These are phyloP conservation scores for Orychophragmus violaceus DNA, from an alignment of 345 rosid species.

Conservation along the genomic window DNA sequence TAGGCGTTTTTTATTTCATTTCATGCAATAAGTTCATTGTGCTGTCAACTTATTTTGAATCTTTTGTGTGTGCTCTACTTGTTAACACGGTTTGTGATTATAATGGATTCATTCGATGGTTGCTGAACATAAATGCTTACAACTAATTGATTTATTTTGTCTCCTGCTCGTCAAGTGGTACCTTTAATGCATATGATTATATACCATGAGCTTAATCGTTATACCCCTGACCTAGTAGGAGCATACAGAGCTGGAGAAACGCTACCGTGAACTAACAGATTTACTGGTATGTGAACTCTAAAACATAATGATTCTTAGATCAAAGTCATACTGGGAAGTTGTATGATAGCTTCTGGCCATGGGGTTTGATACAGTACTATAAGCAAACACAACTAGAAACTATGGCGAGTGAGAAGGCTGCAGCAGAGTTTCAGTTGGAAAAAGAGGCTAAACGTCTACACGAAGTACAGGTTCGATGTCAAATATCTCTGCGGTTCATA, in stretches of 20 bases:
- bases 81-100: background rate
- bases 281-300: slow-evolving; percentile 58
- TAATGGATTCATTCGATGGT: background rate
- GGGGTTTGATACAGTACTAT: slow-evolving; percentile 56
- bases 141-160: background rate
- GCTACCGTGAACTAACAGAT: slow-evolving; percentile 96
- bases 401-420: slow-evolving; percentile 98
- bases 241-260: slow-evolving; percentile 97
- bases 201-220: slow-evolving; percentile 25
- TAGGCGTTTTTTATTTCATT: background rate
- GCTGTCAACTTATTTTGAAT: background rate
- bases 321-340: background rate
- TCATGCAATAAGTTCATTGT: background rate
- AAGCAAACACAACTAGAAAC: slow-evolving; percentile 99
- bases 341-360: slow-evolving; percentile 9
- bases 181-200: slow-evolving; percentile 6
- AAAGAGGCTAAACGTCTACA: slow-evolving; percentile 81
- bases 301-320: background rate
- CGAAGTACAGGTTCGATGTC: slow-evolving; percentile 66
- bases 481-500: slow-evolving; percentile 12
- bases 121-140: background rate
- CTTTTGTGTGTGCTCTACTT: background rate
- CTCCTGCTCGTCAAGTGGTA: background rate
- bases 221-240: slow-evolving; percentile 50
- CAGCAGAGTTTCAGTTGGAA: slow-evolving; percentile 96